phyloP scores from a whole-genome alignment of 805 yeast species.

The Saturnispora dispora region DNA sequence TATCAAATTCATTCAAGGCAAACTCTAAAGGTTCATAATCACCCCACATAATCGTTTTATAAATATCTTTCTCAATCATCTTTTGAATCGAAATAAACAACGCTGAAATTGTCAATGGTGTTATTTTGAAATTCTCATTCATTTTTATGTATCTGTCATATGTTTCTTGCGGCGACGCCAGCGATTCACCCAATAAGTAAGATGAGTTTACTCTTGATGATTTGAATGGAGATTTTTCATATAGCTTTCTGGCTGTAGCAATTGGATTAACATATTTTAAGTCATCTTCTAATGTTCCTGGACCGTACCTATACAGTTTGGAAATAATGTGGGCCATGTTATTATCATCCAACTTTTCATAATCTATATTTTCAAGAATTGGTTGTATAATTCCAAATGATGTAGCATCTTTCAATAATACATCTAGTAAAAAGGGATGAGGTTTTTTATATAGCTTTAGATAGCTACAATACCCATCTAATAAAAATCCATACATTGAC shows the following conservation, averaged over 20 bases:
- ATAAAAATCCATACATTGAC: constrained; percentile 16
- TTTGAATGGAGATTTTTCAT: constrained; percentile 10
- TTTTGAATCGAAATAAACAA: constrained; percentile 41
- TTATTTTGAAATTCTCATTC: constrained; percentile 14
- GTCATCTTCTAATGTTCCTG: constrained; percentile 8
- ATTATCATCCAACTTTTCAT: constrained; percentile 20
- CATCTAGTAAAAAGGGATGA: constrained; percentile 18
- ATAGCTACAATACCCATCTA: constrained; percentile 8
- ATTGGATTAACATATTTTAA: constrained; percentile 13
- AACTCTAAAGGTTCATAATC: constrained; percentile 47
- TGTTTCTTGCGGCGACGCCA: constrained; percentile 25
- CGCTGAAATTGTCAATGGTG: constrained; percentile 30
- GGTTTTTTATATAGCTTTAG: background rate
- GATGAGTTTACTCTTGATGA: constrained; percentile 20
- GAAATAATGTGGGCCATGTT: constrained; percentile 20
- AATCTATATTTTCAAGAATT: constrained; percentile 10
- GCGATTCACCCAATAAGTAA: constrained; percentile 28
- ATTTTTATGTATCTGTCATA: constrained; percentile 21
- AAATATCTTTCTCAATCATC: constrained; percentile 14
- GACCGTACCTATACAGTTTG: constrained; percentile 21
- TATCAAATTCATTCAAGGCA: constrained; percentile 48
- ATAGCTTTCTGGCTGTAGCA: constrained; percentile 21
- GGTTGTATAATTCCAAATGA: constrained; percentile 10
- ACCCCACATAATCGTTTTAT: constrained; percentile 34
- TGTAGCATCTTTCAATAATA: constrained; percentile 16